phyloP scores from a whole-genome alignment of 352 stramenopile species.

The Pythium phragmitis region DNA sequence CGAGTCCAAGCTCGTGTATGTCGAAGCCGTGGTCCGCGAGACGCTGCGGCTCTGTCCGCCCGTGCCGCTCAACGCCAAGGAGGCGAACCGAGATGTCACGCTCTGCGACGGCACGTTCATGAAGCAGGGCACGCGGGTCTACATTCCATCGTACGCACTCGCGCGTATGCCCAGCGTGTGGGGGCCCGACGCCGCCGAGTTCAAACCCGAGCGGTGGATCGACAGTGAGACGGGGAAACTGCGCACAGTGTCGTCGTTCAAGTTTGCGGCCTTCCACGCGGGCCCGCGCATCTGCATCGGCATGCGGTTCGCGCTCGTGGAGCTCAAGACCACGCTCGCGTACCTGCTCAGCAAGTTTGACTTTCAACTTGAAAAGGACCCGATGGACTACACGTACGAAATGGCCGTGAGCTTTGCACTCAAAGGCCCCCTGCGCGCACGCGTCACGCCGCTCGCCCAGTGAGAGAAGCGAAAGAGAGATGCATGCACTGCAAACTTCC shows the following conservation, averaged over 20 bases:
- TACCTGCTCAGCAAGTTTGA: conserved; percentile 26
- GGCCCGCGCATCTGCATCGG: conserved; percentile 44
- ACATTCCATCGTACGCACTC: conserved; percentile 37
- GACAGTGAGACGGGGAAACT: conserved; percentile 19
- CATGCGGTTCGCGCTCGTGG: conserved; percentile 37
- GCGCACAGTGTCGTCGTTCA: conserved; percentile 28
- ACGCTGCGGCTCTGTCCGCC: conserved; percentile 36
- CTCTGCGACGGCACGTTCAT: conserved; percentile 40
- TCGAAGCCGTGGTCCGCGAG: conserved; percentile 35
- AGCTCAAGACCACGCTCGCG: conserved; percentile 33
- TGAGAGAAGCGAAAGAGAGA: neutral
- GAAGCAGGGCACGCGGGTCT: conserved; percentile 27
- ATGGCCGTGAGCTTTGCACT: conserved; percentile 6
- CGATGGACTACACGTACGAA: conserved; percentile 22
- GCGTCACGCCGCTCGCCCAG: neutral
- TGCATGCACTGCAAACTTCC: too few relatives aligned
- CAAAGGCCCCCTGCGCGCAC: conserved; percentile 11
- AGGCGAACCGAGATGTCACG: conserved; percentile 31
- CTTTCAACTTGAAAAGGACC: conserved; percentile 15
- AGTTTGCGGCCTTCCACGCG: conserved; percentile 49
- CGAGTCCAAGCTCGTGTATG: conserved; percentile 14
- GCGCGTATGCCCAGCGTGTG: conserved; percentile 30
- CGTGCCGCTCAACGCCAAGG: conserved; percentile 37
- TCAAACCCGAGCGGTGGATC: conserved; percentile 38
- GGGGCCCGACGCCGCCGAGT: conserved; percentile 32